Percentiles rank a stretch among this genome's conserved stretches.
These are phyloP conservation scores for Pyrenochaeta sp. DNA, from an alignment of 2,329 filamentous ascomycete species.

Conservation along the genomic window DNA sequence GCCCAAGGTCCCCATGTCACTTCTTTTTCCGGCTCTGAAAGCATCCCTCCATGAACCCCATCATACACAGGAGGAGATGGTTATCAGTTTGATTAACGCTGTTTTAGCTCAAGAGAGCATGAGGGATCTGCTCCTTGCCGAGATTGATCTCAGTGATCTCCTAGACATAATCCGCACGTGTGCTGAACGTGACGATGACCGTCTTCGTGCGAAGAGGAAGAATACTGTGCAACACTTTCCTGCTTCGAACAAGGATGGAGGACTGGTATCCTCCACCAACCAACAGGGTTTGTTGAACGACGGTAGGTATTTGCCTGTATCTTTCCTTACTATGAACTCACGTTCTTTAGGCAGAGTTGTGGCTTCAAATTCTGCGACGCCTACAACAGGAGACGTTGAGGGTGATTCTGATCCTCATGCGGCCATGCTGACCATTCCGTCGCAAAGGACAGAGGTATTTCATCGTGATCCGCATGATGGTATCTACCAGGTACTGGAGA, in stretches of 20 bases:
- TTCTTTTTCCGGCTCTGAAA: slow-evolving; percentile 46
- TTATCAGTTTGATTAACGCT: slow-evolving; percentile 60
- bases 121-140: slow-evolving; percentile 66
- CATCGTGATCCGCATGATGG: slow-evolving; percentile 30
- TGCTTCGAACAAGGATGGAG: slow-evolving; percentile 52
- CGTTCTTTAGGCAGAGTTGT: slow-evolving; percentile 11
- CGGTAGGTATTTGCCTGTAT: not conserved
- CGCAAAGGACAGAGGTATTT: slow-evolving; percentile 10
- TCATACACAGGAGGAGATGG: slow-evolving; percentile 51
- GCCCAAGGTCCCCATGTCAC: slow-evolving; percentile 44
- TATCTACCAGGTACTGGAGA: slow-evolving; percentile 38
- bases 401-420: slow-evolving; percentile 23
- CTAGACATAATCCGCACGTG: slow-evolving; percentile 69
- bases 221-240: slow-evolving; percentile 43
- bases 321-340: slow-evolving; percentile 1
- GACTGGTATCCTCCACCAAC: slow-evolving; percentile 9
- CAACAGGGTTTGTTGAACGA: slow-evolving; percentile 17
- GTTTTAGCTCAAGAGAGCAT: slow-evolving; percentile 59
- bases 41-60: slow-evolving; percentile 39
- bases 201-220: slow-evolving; percentile 20
- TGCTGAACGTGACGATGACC: slow-evolving; percentile 43
- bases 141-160: slow-evolving; percentile 72
- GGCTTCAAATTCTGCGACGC: slow-evolving; percentile 15
- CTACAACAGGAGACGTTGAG: slow-evolving; percentile 17
- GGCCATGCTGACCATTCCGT: slow-evolving; percentile 5